These are phyloP conservation scores for Adenanthera pavonina DNA, from an alignment of 306 rosid genomes.

Conservation along the genomic window DNA sequence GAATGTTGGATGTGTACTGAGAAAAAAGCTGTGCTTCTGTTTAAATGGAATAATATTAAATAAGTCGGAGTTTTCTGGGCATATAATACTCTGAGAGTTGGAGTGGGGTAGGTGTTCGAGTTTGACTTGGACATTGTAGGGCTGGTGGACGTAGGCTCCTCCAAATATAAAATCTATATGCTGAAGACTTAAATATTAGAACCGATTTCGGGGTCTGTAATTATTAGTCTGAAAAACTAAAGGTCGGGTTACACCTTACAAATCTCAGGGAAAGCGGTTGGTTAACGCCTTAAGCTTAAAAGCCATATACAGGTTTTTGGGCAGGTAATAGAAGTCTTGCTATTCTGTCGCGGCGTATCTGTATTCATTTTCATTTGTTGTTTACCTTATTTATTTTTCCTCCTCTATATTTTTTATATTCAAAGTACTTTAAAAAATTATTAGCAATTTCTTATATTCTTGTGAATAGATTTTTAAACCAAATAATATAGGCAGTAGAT, in stretches of 20 bases:
- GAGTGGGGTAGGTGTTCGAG: constrained; percentile 25
- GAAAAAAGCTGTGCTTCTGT: constrained; percentile 27
- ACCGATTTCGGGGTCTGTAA: not conserved
- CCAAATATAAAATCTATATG: not conserved
- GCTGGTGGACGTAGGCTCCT: not conserved
- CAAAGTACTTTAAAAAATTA: not conserved
- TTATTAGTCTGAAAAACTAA: not conserved
- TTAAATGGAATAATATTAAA: constrained; percentile 30
- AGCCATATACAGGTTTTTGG: not conserved
- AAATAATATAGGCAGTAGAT: not conserved
- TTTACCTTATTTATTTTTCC: not conserved
- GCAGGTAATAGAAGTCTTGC: not conserved
- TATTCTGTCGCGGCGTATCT: not conserved
- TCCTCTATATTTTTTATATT: not conserved
- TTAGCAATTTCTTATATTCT: too few species aligned
- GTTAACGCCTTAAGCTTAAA: not conserved
- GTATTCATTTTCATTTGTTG: not conserved
- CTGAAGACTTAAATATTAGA: not conserved
- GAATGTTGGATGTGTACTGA: constrained; percentile 65
- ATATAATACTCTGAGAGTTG: constrained; percentile 10
- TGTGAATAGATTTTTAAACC: too few species aligned
- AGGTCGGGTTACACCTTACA: not conserved
- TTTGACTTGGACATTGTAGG: not conserved
- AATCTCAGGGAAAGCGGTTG: not conserved
- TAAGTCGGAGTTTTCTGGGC: constrained; percentile 43